Evolutionary conservation across 768 basidiomycete species (phyloP).

Genomic region (Suillus clintonianus): DNA sequence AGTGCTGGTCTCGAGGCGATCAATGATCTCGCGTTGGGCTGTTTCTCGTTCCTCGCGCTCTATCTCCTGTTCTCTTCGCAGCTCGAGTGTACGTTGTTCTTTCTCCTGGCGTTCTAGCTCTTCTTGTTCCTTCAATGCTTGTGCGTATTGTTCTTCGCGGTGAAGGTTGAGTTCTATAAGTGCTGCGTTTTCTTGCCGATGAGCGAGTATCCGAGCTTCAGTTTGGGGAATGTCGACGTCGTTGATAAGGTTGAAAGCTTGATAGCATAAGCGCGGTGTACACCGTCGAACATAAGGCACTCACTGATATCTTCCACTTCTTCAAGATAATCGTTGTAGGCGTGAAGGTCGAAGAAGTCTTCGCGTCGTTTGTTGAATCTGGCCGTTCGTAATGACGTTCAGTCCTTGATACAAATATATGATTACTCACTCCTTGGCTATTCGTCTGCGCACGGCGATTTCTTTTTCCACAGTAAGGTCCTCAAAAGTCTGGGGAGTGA

Average conservation of each 20-base stretch:
- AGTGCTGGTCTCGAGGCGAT: conserved; percentile 77
- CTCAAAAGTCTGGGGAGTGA: conserved; percentile 93
- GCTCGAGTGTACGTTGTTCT: conserved; percentile 66
- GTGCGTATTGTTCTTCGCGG: conserved; percentile 76
- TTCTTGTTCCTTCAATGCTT: conserved; percentile 75
- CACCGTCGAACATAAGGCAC: conserved; percentile 18
- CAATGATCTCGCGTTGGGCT: conserved; percentile 72
- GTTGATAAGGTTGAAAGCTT: conserved; percentile 95
- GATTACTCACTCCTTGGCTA: conserved; percentile 78
- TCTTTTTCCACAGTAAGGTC: conserved; percentile 93
- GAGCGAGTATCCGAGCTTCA: conserved; percentile 78
- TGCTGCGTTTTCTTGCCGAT: conserved; percentile 79
- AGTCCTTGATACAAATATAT: neutral
- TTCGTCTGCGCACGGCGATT: conserved; percentile 82
- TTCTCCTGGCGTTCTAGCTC: conserved; percentile 74
- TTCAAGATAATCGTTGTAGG: conserved; percentile 95
- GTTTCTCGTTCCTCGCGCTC: conserved; percentile 78
- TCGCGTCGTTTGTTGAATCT: conserved; percentile 95
- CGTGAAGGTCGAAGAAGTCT: conserved; percentile 78
- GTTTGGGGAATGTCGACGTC: conserved; percentile 80
- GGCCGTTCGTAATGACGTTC: neutral
- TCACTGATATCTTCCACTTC: conserved; percentile 90
- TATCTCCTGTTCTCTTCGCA: conserved; percentile 69
- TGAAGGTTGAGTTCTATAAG: conserved; percentile 84
- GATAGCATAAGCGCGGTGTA: neutral